These are phyloP conservation scores for Magnusiomyces sp. DNA, from an alignment of 1,139 yeast species.

Conservation along the genomic window DNA sequence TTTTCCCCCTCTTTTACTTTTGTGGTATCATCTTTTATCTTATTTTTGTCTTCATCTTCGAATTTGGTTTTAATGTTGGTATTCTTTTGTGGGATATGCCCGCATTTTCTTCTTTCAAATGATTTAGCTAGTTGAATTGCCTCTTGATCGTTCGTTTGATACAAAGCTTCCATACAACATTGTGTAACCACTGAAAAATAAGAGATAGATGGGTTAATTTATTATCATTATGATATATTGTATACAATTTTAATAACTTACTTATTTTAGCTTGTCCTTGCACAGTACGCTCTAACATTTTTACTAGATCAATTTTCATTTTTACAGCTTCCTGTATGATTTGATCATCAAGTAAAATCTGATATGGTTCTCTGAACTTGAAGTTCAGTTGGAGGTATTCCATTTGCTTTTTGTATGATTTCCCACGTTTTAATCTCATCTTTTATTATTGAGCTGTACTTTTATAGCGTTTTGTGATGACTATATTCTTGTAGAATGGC, in stretches of 20 bases:
- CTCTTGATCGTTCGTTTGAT: constrained; percentile 56
- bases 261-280: constrained; percentile 66
- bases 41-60: constrained; percentile 10
- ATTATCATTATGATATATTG: not conserved
- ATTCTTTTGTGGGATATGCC: constrained; percentile 33
- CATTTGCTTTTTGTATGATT: constrained; percentile 89
- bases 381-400: constrained; percentile 73
- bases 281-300: constrained; percentile 72
- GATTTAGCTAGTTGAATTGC: constrained; percentile 74
- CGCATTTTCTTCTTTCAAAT: constrained; percentile 72
- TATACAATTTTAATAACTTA: not conserved
- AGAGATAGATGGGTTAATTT: not conserved
- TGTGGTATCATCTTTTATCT: constrained; percentile 7
- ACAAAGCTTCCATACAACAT: constrained; percentile 84
- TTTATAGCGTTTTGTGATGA: too few species aligned
- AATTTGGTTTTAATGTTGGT: constrained; percentile 6
- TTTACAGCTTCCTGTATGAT: constrained; percentile 56
- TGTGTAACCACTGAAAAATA: constrained; percentile 65
- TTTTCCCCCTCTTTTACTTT: constrained; percentile 4
- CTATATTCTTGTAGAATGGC: too few species aligned
- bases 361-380: constrained; percentile 91
- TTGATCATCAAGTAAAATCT: constrained; percentile 75
- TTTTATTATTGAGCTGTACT: too few species aligned
- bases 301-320: constrained; percentile 61
- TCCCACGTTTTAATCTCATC: constrained; percentile 96